Conservation (phyloP, 306 rosid species). For the Vachellia pachyceras region DNA sequence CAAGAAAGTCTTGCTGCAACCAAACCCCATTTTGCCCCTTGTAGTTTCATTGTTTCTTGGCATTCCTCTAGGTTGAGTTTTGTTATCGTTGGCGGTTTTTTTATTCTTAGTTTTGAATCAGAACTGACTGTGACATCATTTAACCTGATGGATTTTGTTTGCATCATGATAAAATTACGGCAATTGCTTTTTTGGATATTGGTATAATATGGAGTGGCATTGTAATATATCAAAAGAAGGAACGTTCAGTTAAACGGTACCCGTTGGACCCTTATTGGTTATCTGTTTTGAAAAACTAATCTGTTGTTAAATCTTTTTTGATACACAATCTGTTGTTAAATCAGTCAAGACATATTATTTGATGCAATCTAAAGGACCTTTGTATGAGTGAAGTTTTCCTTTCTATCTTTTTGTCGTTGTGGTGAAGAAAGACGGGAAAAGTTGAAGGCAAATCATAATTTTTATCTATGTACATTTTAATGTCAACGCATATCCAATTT, state of each 20-base stretch:
- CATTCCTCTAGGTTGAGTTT: slow-evolving; percentile 17
- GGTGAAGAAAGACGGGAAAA: not conserved
- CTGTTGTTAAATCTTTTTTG: too few species aligned
- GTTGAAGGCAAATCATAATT: not conserved
- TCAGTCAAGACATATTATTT: too few species aligned
- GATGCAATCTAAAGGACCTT: not conserved
- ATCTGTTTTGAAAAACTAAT: not conserved
- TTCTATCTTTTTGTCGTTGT: not conserved
- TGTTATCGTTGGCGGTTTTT: slow-evolving; percentile 24
- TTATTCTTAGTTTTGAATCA: slow-evolving; percentile 3
- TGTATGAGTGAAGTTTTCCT: not conserved
- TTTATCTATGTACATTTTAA: too few species aligned
- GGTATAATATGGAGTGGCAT: not conserved
- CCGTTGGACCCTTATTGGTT: not conserved
- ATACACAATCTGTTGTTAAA: too few species aligned
- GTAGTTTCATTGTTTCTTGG: slow-evolving; percentile 33
- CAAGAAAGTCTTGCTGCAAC: slow-evolving; percentile 17
- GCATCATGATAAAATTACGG: not conserved
- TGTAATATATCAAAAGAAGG: not conserved
- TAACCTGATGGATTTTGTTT: not conserved
- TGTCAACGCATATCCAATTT: too few species aligned
- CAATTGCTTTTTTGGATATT: not conserved
- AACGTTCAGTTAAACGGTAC: not conserved
- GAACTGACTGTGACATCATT: slow-evolving; percentile 25
- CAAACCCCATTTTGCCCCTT: slow-evolving; percentile 3